Evolutionary conservation across 2,329 filamentous ascomycete genomes (phyloP).

Genomic region (Helotiales sp.): DNA sequence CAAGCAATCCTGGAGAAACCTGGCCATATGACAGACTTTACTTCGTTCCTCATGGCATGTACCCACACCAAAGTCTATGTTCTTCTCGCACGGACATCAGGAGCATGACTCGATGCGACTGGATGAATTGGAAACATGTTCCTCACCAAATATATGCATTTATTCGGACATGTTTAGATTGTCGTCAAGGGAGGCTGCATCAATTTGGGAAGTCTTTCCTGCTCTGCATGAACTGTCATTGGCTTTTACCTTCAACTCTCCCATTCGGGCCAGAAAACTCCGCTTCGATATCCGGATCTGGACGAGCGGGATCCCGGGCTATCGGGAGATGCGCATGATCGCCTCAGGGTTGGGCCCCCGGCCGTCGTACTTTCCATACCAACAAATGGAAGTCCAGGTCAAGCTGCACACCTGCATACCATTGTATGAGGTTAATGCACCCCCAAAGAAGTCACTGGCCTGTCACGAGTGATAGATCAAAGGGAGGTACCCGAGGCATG

Average conservation of each 20-base stretch:
- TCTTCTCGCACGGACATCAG: neutral
- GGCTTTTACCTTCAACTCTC: neutral
- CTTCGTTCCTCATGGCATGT: neutral
- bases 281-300: neutral
- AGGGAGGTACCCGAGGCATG: neutral
- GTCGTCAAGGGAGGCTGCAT: neutral
- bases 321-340: constrained; percentile 26
- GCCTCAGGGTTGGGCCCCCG: constrained; percentile 17
- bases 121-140: constrained; percentile 15
- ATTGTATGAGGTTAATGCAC: constrained; percentile 35
- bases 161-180: no score
- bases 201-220: neutral
- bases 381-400: constrained; percentile 16
- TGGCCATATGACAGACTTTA: constrained; percentile 2
- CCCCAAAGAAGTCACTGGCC: constrained; percentile 19
- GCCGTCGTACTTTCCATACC: constrained; percentile 21
- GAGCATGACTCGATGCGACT: neutral
- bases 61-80: constrained; percentile 1
- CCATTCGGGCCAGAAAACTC: neutral
- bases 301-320: neutral
- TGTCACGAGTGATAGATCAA: constrained; percentile 17
- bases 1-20: neutral
- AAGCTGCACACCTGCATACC: constrained; percentile 20
- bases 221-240: neutral
- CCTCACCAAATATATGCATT: constrained; percentile 4